Percentiles rank a stretch among this genome's conserved stretches.
phyloP scores from a whole-genome alignment of 2,329 filamentous ascomycete species.

The Aureobasidium sp. region DNA sequence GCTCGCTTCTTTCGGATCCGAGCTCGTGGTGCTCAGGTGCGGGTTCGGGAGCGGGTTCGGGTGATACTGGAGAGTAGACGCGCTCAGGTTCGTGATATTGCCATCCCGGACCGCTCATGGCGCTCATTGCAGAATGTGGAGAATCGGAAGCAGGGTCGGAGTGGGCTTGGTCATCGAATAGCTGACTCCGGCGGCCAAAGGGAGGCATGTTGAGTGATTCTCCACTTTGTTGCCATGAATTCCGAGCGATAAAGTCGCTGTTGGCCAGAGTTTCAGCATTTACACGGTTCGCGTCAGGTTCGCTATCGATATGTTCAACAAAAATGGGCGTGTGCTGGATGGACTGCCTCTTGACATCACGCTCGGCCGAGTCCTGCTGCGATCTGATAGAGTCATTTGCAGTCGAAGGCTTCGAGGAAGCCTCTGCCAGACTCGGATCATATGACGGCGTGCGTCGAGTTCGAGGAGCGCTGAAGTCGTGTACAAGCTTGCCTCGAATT shows the following conservation, averaged over 20 bases:
- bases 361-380: not conserved
- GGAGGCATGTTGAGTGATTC: conserved; percentile 28
- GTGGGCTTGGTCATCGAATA: conserved; percentile 21
- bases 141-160: conserved; percentile 21
- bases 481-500: conserved; percentile 56
- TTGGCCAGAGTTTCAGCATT: conserved; percentile 43
- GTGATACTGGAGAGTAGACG: conserved; percentile 14
- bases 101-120: conserved; percentile 8
- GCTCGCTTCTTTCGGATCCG: not conserved
- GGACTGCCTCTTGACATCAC: conserved; percentile 8
- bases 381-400: conserved; percentile 9
- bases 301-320: conserved; percentile 54
- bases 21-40: not conserved
- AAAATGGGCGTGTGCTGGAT: conserved; percentile 52
- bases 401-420: not conserved
- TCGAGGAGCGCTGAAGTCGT: conserved; percentile 58
- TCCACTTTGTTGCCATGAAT: conserved; percentile 31
- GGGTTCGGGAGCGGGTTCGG: conserved; percentile 2
- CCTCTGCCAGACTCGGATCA: conserved; percentile 15
- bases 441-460: conserved; percentile 34
- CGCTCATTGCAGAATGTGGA: conserved; percentile 18
- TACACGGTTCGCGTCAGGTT: conserved; percentile 36
- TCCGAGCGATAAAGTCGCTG: conserved; percentile 41
- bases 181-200: conserved; percentile 30
- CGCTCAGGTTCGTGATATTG: conserved; percentile 3